phyloP scores from a whole-genome alignment of 1,284 basidiomycete genomes.

The Pseudozyma sp. region DNA sequence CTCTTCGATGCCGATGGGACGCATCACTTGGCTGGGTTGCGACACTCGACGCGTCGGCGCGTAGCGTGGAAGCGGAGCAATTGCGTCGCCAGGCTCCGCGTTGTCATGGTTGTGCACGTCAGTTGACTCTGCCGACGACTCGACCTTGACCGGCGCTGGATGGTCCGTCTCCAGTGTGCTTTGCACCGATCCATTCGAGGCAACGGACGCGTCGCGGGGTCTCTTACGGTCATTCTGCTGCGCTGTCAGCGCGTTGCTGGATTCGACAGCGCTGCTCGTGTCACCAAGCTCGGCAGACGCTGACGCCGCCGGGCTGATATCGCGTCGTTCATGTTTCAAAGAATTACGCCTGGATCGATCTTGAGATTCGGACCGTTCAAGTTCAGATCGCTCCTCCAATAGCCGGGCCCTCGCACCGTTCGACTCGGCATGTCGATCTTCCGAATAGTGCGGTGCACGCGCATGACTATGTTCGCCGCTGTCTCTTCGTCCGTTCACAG shows the following conservation, averaged over 20 bases:
- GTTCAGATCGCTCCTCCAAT: too few relatives aligned
- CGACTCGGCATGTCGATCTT: not conserved
- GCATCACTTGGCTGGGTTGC: conserved; percentile 38
- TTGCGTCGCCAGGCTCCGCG: not conserved
- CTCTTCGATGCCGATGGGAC: conserved; percentile 51
- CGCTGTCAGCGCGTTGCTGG: not conserved
- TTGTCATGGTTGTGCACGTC: not conserved
- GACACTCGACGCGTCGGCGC: conserved; percentile 48
- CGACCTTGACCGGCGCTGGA: not conserved
- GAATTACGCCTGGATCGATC: too few relatives aligned
- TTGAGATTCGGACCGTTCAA: too few relatives aligned
- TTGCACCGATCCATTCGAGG: not conserved
- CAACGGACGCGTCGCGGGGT: not conserved
- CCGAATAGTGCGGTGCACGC: not conserved
- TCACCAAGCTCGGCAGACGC: not conserved
- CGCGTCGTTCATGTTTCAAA: not conserved
- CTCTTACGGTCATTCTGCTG: not conserved
- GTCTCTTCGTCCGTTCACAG: conserved; percentile 10
- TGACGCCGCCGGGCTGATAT: not conserved
- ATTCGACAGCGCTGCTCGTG: not conserved
- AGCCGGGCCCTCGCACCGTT: too few relatives aligned
- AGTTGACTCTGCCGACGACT: not conserved
- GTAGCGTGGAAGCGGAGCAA: conserved; percentile 40
- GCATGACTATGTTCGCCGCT: not conserved
- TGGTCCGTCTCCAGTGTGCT: not conserved